Conservation (phyloP, 2,329 filamentous ascomycete species). For the Arthrobotrys sphaeroides region DNA sequence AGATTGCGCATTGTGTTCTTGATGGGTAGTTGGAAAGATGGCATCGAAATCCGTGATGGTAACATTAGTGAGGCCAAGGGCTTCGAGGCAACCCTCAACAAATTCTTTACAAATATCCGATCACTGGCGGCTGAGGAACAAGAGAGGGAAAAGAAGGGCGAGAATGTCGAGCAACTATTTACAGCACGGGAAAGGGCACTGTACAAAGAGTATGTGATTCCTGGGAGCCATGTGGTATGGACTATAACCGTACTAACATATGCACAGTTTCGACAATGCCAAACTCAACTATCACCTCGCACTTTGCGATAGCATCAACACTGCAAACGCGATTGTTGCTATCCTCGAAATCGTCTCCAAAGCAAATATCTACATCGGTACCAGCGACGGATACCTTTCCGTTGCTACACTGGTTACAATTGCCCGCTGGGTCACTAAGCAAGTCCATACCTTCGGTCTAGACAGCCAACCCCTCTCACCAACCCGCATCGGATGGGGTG, state of each 20-base stretch:
- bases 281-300: conserved; percentile 68
- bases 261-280: conserved; percentile 64
- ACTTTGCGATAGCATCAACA: conserved; percentile 76
- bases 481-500: conserved; percentile 57
- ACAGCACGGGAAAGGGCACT: conserved; percentile 55
- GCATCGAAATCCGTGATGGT: conserved; percentile 87
- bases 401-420: conserved; percentile 60
- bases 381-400: conserved; percentile 62
- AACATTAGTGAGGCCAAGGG: conserved; percentile 76
- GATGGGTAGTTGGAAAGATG: conserved; percentile 87
- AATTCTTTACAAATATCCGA: conserved; percentile 68
- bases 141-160: conserved; percentile 52
- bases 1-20: conserved; percentile 86
- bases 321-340: conserved; percentile 78
- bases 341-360: conserved; percentile 80
- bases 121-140: conserved; percentile 62
- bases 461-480: conserved; percentile 62
- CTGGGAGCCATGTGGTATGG: not conserved
- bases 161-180: conserved; percentile 55
- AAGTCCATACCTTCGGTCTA: conserved; percentile 85
- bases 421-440: conserved; percentile 81
- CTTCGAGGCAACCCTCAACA: conserved; percentile 83
- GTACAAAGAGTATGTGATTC: conserved; percentile 54
- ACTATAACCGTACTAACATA: conserved; percentile 16
- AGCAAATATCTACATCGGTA: conserved; percentile 68